Evolutionary conservation across 805 yeast species (phyloP).

Genomic region (Ogataea methylovora): DNA sequence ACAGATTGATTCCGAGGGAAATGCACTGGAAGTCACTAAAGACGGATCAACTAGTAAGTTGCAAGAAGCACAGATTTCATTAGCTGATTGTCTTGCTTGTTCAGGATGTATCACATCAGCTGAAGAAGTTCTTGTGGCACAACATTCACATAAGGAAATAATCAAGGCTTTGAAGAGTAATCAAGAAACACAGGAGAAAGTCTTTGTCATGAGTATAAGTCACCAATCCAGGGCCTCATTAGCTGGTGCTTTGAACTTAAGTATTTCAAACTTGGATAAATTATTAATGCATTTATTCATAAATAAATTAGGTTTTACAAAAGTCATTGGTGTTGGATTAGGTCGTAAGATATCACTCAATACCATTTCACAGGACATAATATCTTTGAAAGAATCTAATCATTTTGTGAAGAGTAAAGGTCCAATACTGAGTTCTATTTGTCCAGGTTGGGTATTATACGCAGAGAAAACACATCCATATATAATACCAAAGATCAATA

Average conservation of each 20-base stretch:
- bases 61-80: constrained; percentile 77
- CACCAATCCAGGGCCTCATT: constrained; percentile 84
- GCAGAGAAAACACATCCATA: constrained; percentile 95
- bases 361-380: constrained; percentile 35
- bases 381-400: constrained; percentile 3
- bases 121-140: constrained; percentile 87
- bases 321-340: constrained; percentile 77
- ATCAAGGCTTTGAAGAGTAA: constrained; percentile 42
- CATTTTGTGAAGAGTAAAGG: constrained; percentile 10
- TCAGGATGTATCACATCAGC: constrained; percentile 96
- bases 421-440: constrained; percentile 64
- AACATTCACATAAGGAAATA: constrained; percentile 81
- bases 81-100: constrained; percentile 93
- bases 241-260: constrained; percentile 54
- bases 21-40: constrained; percentile 61
- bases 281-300: constrained; percentile 51
- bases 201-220: constrained; percentile 69
- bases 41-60: constrained; percentile 44
- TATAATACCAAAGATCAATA: constrained; percentile 60
- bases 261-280: constrained; percentile 52
- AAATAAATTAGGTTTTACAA: constrained; percentile 55
- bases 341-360: constrained; percentile 65
- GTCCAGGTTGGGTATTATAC: constrained; percentile 96
- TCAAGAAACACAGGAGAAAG: constrained; percentile 20
- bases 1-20: constrained; percentile 50